Evolutionary conservation across 2,329 filamentous ascomycete species (phyloP).

Genomic region (Colletotrichum agaves): DNA sequence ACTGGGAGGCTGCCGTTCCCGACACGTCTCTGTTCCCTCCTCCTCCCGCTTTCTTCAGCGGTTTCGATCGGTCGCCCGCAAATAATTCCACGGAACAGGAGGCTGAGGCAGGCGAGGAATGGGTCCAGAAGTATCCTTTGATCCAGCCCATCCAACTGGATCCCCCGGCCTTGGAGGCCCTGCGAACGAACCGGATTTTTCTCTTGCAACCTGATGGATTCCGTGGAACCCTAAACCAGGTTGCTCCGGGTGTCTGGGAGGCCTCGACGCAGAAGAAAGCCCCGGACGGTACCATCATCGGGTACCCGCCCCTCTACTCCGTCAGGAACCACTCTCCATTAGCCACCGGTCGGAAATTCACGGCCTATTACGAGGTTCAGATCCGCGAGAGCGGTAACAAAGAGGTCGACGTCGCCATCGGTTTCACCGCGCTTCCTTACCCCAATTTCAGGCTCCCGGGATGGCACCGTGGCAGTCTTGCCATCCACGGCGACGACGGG

Average conservation of each 20-base stretch:
- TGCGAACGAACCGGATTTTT: conserved; percentile 63
- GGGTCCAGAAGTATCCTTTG: conserved; percentile 72
- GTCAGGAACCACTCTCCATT: conserved; percentile 68
- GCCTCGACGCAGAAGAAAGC: conserved; percentile 54
- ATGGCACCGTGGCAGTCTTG: conserved; percentile 81
- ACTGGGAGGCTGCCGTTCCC: conserved; percentile 77
- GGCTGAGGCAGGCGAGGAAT: conserved; percentile 71
- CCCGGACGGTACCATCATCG: conserved; percentile 72
- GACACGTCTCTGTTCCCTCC: conserved; percentile 79
- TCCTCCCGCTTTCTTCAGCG: conserved; percentile 73
- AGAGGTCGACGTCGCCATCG: conserved; percentile 69
- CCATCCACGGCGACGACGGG: conserved; percentile 84
- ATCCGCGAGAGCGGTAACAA: conserved; percentile 57
- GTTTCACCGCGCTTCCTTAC: conserved; percentile 79
- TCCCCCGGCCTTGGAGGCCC: conserved; percentile 56
- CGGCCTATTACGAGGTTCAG: conserved; percentile 79
- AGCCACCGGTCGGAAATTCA: conserved; percentile 53
- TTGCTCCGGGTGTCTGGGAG: conserved; percentile 63
- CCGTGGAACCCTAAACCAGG: conserved; percentile 57
- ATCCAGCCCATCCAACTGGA: conserved; percentile 62
- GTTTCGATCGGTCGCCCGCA: conserved; percentile 72
- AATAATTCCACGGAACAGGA: conserved; percentile 76
- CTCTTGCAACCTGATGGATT: conserved; percentile 63
- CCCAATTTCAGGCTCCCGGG: conserved; percentile 82
- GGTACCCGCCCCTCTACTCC: conserved; percentile 76